A percentile compares a stretch with the other conserved stretches of the same genome.
These are phyloP conservation scores for Suillus bovinus DNA, from an alignment of 768 basidiomycete species.

Conservation along the genomic window DNA sequence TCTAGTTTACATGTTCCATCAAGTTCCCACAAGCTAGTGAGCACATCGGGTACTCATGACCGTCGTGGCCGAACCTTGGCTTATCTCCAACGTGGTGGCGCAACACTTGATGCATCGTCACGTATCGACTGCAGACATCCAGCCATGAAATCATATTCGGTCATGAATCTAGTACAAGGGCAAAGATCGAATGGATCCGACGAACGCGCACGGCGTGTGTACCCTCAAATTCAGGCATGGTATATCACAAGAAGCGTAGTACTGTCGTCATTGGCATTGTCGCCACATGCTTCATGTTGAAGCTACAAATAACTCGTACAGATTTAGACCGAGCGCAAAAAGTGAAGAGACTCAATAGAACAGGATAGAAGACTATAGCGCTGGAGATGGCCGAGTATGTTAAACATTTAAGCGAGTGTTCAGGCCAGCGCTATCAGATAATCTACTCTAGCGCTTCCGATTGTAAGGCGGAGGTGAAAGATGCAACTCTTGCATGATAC, in stretches of 20 bases:
- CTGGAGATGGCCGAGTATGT: constrained; percentile 6
- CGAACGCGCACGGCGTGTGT: not conserved
- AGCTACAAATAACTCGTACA: not conserved
- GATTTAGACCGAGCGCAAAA: not conserved
- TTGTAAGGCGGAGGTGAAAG: too few species aligned
- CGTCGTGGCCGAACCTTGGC: not conserved
- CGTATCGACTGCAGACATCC: too few species aligned
- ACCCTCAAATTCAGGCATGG: not conserved
- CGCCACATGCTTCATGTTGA: not conserved
- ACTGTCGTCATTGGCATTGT: not conserved
- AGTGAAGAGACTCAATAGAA: not conserved
- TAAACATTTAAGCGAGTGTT: not conserved
- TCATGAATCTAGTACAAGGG: not conserved
- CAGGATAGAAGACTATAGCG: not conserved
- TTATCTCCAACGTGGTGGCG: not conserved
- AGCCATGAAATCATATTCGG: too few species aligned
- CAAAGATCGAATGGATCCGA: not conserved
- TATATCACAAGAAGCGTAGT: not conserved
- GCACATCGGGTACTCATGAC: not conserved
- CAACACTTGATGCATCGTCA: not conserved
- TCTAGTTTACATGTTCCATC: not conserved
- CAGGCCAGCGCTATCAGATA: not conserved
- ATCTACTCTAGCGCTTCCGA: too few species aligned
- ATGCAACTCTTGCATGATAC: not conserved
- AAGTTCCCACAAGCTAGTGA: not conserved